These are phyloP conservation scores for Phyllosticta citribraziliensis DNA, from an alignment of 2,329 filamentous ascomycete species.

Conservation along the genomic window DNA sequence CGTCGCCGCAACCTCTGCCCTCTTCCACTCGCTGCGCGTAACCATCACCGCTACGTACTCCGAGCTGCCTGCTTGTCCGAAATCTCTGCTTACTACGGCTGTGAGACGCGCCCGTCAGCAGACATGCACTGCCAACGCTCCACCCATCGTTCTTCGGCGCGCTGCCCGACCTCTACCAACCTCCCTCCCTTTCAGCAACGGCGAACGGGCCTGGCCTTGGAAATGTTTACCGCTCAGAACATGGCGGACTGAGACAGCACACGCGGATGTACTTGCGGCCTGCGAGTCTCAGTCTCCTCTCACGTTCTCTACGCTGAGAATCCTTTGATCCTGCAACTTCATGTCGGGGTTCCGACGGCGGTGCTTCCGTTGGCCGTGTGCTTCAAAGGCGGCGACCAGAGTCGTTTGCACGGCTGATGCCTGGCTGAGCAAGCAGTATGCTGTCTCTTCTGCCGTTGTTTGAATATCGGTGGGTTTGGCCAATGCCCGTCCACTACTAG, in stretches of 20 bases:
- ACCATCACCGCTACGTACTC: neutral
- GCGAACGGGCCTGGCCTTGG: neutral
- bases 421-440: too few species aligned
- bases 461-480: too few species aligned
- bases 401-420: too few species aligned
- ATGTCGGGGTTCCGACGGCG: neutral
- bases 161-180: neutral
- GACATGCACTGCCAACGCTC: neutral
- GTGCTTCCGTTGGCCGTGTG: too few species aligned
- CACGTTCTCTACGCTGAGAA: neutral
- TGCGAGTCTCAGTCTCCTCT: neutral
- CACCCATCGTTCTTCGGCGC: neutral
- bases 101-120: neutral
- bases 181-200: neutral
- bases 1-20: neutral
- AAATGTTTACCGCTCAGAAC: neutral
- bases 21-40: neutral
- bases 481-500: too few species aligned
- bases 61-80: neutral
- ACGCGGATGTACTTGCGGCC: neutral
- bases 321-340: neutral
- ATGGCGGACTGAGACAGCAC: neutral
- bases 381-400: too few species aligned
- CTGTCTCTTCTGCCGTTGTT: too few species aligned
- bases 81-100: neutral